phyloP scores from a whole-genome alignment of 768 basidiomycete species.

The Strobilomyces confusus region DNA sequence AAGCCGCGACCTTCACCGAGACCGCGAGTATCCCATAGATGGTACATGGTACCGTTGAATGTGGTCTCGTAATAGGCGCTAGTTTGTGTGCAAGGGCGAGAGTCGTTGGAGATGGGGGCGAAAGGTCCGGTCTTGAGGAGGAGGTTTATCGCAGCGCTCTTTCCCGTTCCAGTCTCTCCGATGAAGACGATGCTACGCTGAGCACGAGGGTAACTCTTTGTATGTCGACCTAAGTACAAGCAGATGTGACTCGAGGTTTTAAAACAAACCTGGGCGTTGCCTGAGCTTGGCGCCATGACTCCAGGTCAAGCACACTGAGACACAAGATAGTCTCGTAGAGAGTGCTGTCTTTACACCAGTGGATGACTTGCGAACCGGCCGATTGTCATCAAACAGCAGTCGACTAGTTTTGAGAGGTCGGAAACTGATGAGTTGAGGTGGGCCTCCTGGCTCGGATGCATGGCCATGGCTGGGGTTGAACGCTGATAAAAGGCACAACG shows the following conservation, averaged over 20 bases:
- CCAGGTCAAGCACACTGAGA: background rate
- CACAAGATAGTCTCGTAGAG: background rate
- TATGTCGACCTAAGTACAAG: conserved; percentile 1
- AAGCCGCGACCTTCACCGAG: conserved; percentile 29
- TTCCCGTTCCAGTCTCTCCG: conserved; percentile 24
- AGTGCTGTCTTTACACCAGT: background rate
- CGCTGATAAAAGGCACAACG: background rate
- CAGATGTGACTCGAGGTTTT: background rate
- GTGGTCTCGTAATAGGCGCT: conserved; percentile 2
- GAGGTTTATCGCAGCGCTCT: conserved; percentile 28
- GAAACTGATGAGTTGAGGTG: background rate
- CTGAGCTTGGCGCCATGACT: background rate
- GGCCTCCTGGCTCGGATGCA: background rate
- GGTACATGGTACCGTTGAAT: conserved; percentile 1
- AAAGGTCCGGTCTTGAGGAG: conserved; percentile 7
- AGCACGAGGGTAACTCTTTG: background rate
- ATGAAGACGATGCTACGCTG: conserved; percentile 20
- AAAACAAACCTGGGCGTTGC: conserved; percentile 10
- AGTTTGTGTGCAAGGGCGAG: conserved; percentile 17
- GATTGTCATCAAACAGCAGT: background rate
- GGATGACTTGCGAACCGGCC: background rate
- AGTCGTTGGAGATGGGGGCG: conserved; percentile 10
- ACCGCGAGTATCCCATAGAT: conserved; percentile 37
- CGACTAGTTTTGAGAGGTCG: background rate
- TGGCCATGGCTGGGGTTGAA: background rate